These are phyloP conservation scores for Annona cherimola DNA, from an alignment of 164 flowering plant genomes.

Conservation along the genomic window DNA sequence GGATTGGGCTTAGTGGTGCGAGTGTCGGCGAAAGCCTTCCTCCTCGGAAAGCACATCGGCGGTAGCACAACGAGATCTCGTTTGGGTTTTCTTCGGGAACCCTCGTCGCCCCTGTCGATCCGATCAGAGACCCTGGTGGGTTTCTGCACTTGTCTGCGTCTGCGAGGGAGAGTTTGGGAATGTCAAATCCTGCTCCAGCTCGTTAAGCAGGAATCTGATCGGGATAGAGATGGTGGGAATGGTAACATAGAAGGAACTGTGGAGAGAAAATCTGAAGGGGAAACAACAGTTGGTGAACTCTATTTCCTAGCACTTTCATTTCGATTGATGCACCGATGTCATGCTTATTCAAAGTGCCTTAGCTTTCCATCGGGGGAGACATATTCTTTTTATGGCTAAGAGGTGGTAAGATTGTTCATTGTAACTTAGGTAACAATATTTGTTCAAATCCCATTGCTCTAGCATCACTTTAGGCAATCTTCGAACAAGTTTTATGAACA, in stretches of 20 bases:
- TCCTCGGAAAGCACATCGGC: constrained; percentile 76
- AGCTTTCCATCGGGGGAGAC: no score
- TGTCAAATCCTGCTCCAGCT: constrained; percentile 41
- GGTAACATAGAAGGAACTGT: constrained; percentile 54
- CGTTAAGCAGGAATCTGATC: constrained; percentile 54
- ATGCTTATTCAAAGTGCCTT: no score
- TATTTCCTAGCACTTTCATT: no score
- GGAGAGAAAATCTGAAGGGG: constrained; percentile 76
- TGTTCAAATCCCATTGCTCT: no score
- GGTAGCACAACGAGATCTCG: constrained; percentile 86
- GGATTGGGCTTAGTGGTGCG: constrained; percentile 7
- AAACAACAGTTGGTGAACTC: constrained; percentile 70
- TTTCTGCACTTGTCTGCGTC: constrained; percentile 28
- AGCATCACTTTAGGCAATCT: no score
- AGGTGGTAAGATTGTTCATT: no score
- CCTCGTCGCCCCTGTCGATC: constrained; percentile 49
- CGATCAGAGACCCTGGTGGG: constrained; percentile 29
- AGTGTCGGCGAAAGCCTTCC: constrained; percentile 63
- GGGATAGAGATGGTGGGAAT: constrained; percentile 39
- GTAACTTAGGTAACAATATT: no score
- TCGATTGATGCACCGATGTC: no score
- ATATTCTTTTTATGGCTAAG: no score
- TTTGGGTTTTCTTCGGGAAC: constrained; percentile 50
- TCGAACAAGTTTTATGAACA: no score
- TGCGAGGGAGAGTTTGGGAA: constrained; percentile 33